phyloP scores from a whole-genome alignment of 2,329 filamentous ascomycete species.

The Penicillium concentricum region DNA sequence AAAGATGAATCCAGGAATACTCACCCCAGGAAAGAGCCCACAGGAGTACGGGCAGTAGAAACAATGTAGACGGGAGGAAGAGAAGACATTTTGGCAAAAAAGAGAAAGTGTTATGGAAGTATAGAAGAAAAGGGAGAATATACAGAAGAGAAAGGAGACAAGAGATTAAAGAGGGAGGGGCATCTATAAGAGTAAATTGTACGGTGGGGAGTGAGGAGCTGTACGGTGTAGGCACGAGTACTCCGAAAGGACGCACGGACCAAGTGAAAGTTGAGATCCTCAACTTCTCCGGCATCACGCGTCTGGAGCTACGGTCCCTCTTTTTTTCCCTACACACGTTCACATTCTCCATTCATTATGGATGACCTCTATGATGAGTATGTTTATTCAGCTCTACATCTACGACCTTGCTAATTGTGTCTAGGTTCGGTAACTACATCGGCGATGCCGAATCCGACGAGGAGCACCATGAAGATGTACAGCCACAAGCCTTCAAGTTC shows the following conservation, averaged over 20 bases:
- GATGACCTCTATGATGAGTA: slow-evolving; percentile 98
- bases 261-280: slow-evolving; percentile 25
- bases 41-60: slow-evolving; percentile 82
- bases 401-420: slow-evolving; percentile 23
- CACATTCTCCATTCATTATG: slow-evolving; percentile 54
- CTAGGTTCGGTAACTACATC: slow-evolving; percentile 95
- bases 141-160: not conserved
- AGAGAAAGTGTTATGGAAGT: not conserved
- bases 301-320: slow-evolving; percentile 11
- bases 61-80: slow-evolving; percentile 94
- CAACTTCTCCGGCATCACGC: slow-evolving; percentile 21
- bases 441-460: slow-evolving; percentile 91
- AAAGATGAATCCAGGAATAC: slow-evolving; percentile 26
- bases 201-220: slow-evolving; percentile 24
- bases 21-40: slow-evolving; percentile 93
- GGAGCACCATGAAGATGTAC: slow-evolving; percentile 70
- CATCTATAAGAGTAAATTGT: slow-evolving; percentile 11
- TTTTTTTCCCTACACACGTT: slow-evolving; percentile 13
- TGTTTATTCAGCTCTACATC: slow-evolving; percentile 11
- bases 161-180: slow-evolving; percentile 3
- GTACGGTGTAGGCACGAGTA: slow-evolving; percentile 30
- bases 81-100: slow-evolving; percentile 61
- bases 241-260: slow-evolving; percentile 17
- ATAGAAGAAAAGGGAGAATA: not conserved
- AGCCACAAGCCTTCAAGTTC: slow-evolving; percentile 76